Base-by-base conservation (phyloP, 257 asterid species). In the Lantana camara region DNA sequence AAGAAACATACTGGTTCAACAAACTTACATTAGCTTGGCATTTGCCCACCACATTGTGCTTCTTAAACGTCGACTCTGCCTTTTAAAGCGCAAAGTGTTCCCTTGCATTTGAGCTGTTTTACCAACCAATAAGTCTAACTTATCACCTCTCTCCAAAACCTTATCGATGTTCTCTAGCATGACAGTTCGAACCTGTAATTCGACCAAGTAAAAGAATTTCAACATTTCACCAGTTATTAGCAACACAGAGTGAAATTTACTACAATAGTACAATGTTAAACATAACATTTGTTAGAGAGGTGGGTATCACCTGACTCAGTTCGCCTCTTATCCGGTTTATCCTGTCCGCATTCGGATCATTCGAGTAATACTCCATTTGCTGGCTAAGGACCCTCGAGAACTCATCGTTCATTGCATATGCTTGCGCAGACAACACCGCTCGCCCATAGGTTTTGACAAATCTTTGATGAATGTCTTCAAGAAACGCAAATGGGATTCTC, bases 311-410 rank as follows among this genome's bases (percentile, higher is more conserved):
- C 97, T 94, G 98, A 70, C 95, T 90, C 98, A 94, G 90, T 94
- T 94, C 99, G 66, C 99, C 98, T 77, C 65, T 84, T 55, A 94
- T 80, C 55, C 99, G 80, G 84, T 90, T 84, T 73, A 94, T 84
- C 77, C 96, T 83, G 83, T 94, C 99, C 37, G 98, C 97, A 80
- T 94, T 94, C 57, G 99, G 99, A 79, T 94, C 99, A 68, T 80
- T 85, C 24, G 97, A 88, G 82, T 35, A 94, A 73, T 90, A 90
- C 57, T 94, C 99, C 68, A 94, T 94, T 74, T 90, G 99, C 80
- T 90, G 99, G 82, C 91, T 80, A 60, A 94, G 81, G 66, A 94
- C 89, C 84, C 99, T 84, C 32, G 99, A 88, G 74, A 94, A 94
- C 60, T 94, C 99, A 72, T 90, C 99, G 66, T 93, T 94, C 99